Conservation (phyloP, 1,284 basidiomycete species). For the Naganishia sp. region DNA sequence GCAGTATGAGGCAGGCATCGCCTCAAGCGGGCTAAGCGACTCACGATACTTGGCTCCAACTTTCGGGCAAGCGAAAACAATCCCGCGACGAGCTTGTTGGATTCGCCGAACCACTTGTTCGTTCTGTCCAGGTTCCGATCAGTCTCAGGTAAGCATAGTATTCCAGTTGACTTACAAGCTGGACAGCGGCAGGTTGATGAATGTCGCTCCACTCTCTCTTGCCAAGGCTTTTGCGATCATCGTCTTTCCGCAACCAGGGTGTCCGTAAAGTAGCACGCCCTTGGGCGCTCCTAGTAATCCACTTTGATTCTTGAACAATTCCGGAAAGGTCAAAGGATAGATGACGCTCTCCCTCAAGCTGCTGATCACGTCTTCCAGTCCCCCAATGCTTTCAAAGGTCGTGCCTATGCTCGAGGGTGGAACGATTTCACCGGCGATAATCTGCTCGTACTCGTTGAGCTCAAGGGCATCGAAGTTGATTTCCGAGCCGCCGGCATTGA, state of each 20-base stretch:
- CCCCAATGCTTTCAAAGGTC: conserved; percentile 68
- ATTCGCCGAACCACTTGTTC: conserved; percentile 98
- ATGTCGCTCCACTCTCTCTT: conserved; percentile 94
- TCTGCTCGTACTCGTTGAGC: conserved; percentile 60
- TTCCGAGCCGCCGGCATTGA: conserved; percentile 43
- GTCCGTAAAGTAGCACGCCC: conserved; percentile 79
- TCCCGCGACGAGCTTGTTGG: conserved; percentile 93
- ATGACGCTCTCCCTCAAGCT: conserved; percentile 94
- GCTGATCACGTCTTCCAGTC: conserved; percentile 86
- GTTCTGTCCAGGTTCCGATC: conserved; percentile 49
- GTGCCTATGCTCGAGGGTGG: conserved; percentile 57
- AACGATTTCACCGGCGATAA: conserved; percentile 58
- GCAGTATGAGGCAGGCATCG: not conserved
- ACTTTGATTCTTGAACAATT: conserved; percentile 76
- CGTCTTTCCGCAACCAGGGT: conserved; percentile 91
- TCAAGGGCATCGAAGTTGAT: conserved; percentile 56
- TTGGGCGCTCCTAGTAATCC: conserved; percentile 61
- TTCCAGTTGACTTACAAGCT: conserved; percentile 63
- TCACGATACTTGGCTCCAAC: conserved; percentile 68
- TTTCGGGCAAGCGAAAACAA: conserved; percentile 74
- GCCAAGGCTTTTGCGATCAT: conserved; percentile 95
- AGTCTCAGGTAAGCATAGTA: conserved; percentile 61
- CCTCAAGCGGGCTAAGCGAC: not conserved
- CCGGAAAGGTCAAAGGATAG: conserved; percentile 89
- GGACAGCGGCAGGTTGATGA: conserved; percentile 79